These are phyloP conservation scores for Xylaria intraflava DNA, from an alignment of 495 filamentous ascomycete genomes.

Conservation along the genomic window DNA sequence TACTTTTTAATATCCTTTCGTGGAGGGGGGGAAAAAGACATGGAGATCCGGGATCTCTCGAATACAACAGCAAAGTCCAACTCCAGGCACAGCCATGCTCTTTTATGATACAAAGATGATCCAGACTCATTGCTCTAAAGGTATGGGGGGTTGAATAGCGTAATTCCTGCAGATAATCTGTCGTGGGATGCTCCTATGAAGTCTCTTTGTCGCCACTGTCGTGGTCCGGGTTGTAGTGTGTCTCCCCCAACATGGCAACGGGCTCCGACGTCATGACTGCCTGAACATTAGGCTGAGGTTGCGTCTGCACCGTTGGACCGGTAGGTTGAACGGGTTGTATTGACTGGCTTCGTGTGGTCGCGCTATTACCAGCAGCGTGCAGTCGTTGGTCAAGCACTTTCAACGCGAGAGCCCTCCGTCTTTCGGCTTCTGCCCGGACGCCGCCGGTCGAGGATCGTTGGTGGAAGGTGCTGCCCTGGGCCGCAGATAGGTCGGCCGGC, in stretches of 20 bases:
- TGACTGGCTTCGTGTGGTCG: constrained; percentile 34
- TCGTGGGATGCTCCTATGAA: constrained; percentile 10
- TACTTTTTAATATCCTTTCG: neutral
- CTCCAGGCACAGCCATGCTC: constrained; percentile 1
- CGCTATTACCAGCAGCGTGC: constrained; percentile 61
- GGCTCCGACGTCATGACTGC: constrained; percentile 42
- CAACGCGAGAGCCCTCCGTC: constrained; percentile 79
- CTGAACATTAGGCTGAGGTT: constrained; percentile 43
- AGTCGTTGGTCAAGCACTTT: constrained; percentile 88
- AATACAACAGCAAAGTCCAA: constrained; percentile 7
- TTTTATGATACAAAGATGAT: constrained; percentile 3
- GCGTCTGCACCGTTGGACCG: constrained; percentile 43
- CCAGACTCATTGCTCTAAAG: constrained; percentile 8
- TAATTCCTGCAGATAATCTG: neutral
- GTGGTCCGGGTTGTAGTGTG: constrained; percentile 60
- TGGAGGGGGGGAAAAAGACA: neutral
- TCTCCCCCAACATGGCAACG: constrained; percentile 55
- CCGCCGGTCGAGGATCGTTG: constrained; percentile 62
- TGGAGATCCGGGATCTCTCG: neutral
- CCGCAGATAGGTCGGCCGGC: constrained; percentile 72
- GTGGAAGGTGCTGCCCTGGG: constrained; percentile 42
- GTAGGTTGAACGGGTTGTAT: constrained; percentile 32
- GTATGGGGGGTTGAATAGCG: constrained; percentile 4
- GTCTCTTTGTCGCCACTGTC: constrained; percentile 39
- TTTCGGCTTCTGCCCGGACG: constrained; percentile 82